Base-by-base conservation (phyloP, 495 filamentous ascomycete genomes). In the Thermothielavioides terrestris region DNA sequence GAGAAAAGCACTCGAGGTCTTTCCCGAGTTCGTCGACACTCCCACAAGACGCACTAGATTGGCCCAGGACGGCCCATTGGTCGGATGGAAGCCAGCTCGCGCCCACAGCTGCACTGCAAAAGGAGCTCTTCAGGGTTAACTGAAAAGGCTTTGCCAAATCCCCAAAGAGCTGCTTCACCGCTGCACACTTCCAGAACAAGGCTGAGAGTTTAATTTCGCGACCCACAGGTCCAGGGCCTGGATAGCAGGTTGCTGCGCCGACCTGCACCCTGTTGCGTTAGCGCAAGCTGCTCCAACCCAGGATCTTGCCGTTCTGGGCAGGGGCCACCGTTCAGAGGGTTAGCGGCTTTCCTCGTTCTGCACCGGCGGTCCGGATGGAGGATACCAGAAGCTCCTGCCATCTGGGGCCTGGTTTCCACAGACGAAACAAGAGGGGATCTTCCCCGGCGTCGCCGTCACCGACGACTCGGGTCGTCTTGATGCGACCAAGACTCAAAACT, bases 121-220 rank as follows among this genome's bases (percentile, higher is more conserved):
- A 26, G n/a, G n/a, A n/a, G n/a, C n/a, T n/a, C n/a, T n/a, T n/a
- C n/a, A n/a, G n/a, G n/a, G n/a, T n/a, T n/a, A n/a, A n/a, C n/a
- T n/a, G n/a, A n/a, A n/a, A n/a, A n/a, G n/a, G n/a, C n/a, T n/a
- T n/a, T n/a, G n/a, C n/a, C n/a, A n/a, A n/a, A n/a, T n/a, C 17
- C 39, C 17, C 10, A 35, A 25, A 34, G 15, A 35, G 15, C 10
- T n/a, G 28, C 48, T 44, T 49, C 49, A 53, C 52, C 49, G 51
- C 50, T 49, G 38, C n/a, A 48, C 54, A 42, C 43, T 41, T 50
- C 31, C 48, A 51, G 10, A 31, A 36, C 41, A 48, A 54, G 55
- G 55, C 57, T 60, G 54, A 55, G 28, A 40, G 58, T 44, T 28
- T 56, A 60, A 63, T 63, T 58, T 63, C 60, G 55, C 57, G 54